Evolutionary conservation across 2,329 filamentous ascomycete genomes (phyloP), one percentile per base, ranked within the genome.

Genomic region (Aspergillus brunneoviolaceus): DNA sequence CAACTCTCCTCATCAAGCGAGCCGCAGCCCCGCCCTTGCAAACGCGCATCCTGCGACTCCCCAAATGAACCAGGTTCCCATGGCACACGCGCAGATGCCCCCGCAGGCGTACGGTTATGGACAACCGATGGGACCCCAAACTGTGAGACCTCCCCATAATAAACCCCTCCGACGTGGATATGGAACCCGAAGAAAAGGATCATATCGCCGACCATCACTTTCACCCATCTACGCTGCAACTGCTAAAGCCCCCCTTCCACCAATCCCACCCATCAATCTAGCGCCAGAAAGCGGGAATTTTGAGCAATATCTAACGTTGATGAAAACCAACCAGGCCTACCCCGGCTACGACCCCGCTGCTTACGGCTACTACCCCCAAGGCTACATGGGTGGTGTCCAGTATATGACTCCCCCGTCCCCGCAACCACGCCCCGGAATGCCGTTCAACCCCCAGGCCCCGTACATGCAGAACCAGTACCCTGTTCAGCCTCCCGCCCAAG

Each of bases 21-120:
- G 84, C 71, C 79, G 83, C 63, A 89, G 89, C 80, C 85, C 89
- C 63, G 87, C 87, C 33, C 80, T 90, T 58, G 79, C 86, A 29
- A 84, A 84, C 58, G 86, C 87, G 39, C 83, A 89, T 68, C 87
- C 89, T 60, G 84, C 84, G 63, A 90, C 88, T 31, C 88, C 90
- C 63, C 86, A 89, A 79, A 87, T 87, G 87, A 84, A 82, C 64
- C 85, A 85, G 71, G 87, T 92, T 75, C 84, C 89, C 52, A 89
- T 90, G 75, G 82, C 82, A 60, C 82, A 84, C 61, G 83, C 84
- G 49, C 83, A 85, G 63, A 89, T 88, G 79, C 85, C 85, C 65
- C 85, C 85, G 61, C 80, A 80, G 67, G 81, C 81, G 55, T 82
- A 84, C 70, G 82, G 81, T 74, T 88, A 85, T 71, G 81, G 77